phyloP scores from a whole-genome alignment of 1,284 basidiomycete species.

The Wallemia mellicola region DNA sequence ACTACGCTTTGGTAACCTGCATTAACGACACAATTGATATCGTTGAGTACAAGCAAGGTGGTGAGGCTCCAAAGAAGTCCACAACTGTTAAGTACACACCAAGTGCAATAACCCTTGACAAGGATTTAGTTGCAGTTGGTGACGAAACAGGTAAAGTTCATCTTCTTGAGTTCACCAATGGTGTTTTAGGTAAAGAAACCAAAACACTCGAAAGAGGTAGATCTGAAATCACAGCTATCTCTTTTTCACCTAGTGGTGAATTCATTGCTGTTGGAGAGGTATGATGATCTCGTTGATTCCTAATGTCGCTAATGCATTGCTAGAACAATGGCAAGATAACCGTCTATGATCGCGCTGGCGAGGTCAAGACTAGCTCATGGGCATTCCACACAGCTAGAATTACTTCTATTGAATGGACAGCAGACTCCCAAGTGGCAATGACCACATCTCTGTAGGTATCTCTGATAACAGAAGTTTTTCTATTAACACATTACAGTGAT shows the following conservation, averaged over 20 bases:
- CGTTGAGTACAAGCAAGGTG: not conserved
- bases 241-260: slow-evolving; percentile 47
- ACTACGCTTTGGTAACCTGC: not conserved
- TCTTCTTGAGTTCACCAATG: slow-evolving; percentile 35
- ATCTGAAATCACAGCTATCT: slow-evolving; percentile 39
- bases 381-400: slow-evolving; percentile 62
- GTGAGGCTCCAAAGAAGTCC: not conserved
- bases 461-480: not conserved
- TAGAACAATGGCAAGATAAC: slow-evolving; percentile 47
- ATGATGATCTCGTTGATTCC: too few species aligned
- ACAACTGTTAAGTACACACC: slow-evolving; percentile 24
- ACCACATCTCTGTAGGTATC: slow-evolving; percentile 35
- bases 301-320: too few species aligned
- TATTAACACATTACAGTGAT: slow-evolving; percentile 19
- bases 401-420: slow-evolving; percentile 44
- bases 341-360: slow-evolving; percentile 26
- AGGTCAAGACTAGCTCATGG: slow-evolving; percentile 47
- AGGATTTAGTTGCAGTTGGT: slow-evolving; percentile 34
- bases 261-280: slow-evolving; percentile 57
- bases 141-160: slow-evolving; percentile 45
- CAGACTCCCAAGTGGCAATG: slow-evolving; percentile 41
- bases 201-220: slow-evolving; percentile 35
- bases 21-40: not conserved
- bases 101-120: slow-evolving; percentile 14
- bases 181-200: slow-evolving; percentile 25